Conservation (phyloP, 169 alveolate species). For the Theileria annulata region DNA sequence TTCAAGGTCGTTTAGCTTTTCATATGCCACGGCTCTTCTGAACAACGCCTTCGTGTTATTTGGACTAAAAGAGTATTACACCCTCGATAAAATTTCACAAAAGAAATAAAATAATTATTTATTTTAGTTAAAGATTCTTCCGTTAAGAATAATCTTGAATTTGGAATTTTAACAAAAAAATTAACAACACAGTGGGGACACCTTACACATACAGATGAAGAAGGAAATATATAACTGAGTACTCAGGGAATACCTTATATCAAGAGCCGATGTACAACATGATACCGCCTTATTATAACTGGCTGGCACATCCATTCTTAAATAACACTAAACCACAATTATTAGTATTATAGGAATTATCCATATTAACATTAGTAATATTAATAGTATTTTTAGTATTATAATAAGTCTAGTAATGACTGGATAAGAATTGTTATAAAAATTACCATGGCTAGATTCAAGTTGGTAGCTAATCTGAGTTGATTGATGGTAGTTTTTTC, state of each 20-base stretch:
- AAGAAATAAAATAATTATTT: no score
- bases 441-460: conserved; percentile 63
- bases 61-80: conserved; percentile 11
- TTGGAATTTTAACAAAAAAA: background rate
- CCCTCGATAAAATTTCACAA: no score
- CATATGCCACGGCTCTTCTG: conserved; percentile 61
- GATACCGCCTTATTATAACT: conserved; percentile 43
- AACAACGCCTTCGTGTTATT: conserved; percentile 53
- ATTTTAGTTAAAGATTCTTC: no score
- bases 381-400: no score
- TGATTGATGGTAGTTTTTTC: conserved; percentile 26
- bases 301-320: conserved; percentile 38
- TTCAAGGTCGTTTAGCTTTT: conserved; percentile 58
- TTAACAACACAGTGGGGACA: conserved; percentile 2
- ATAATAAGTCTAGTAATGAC: no score
- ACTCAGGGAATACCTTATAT: conserved; percentile 26
- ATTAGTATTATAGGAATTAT: background rate
- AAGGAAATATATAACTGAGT: background rate
- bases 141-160: background rate
- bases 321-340: conserved; percentile 31
- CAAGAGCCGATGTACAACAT: conserved; percentile 41
- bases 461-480: conserved; percentile 45
- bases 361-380: no score
- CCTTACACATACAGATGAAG: background rate
- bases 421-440: background rate